Conservation (phyloP, 306 rosid species). For the Citrullus mucosospermus region DNA sequence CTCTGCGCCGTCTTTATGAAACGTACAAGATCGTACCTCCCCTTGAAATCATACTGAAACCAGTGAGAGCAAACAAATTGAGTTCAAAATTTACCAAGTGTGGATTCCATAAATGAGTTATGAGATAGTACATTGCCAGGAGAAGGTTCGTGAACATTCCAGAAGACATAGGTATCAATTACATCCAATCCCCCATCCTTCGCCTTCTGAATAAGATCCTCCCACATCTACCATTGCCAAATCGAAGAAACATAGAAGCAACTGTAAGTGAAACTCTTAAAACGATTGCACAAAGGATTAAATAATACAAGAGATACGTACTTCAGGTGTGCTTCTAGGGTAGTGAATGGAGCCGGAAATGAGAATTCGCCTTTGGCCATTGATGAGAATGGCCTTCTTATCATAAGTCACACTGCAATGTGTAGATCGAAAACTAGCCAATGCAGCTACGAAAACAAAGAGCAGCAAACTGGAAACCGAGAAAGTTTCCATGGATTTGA, state of each 20-base stretch:
- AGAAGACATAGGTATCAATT: constrained; percentile 85
- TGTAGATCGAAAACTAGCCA: constrained; percentile 29
- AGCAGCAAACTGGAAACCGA: constrained; percentile 37
- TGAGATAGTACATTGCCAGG: constrained; percentile 64
- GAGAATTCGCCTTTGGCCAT: constrained; percentile 74
- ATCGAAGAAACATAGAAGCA: constrained; percentile 14
- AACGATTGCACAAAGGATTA: neutral
- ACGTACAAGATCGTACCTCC: constrained; percentile 75
- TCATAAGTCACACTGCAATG: constrained; percentile 63
- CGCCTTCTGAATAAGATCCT: constrained; percentile 73
- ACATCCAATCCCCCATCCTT: constrained; percentile 90
- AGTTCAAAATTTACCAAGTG: neutral
- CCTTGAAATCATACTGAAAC: constrained; percentile 83
- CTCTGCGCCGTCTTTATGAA: constrained; percentile 83
- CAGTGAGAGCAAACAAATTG: neutral
- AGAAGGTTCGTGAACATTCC: constrained; percentile 94
- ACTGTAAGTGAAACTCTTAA: neutral
- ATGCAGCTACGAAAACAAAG: constrained; percentile 24
- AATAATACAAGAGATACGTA: constrained; percentile 9
- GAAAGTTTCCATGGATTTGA: constrained; percentile 34
- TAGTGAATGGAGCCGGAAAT: constrained; percentile 95
- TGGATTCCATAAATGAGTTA: constrained; percentile 14
- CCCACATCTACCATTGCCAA: constrained; percentile 83
- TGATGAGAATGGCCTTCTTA: constrained; percentile 66
- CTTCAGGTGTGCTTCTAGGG: constrained; percentile 93